These are phyloP conservation scores for Vaucheria bursata DNA, from an alignment of 352 stramenopile genomes.

Conservation along the genomic window DNA sequence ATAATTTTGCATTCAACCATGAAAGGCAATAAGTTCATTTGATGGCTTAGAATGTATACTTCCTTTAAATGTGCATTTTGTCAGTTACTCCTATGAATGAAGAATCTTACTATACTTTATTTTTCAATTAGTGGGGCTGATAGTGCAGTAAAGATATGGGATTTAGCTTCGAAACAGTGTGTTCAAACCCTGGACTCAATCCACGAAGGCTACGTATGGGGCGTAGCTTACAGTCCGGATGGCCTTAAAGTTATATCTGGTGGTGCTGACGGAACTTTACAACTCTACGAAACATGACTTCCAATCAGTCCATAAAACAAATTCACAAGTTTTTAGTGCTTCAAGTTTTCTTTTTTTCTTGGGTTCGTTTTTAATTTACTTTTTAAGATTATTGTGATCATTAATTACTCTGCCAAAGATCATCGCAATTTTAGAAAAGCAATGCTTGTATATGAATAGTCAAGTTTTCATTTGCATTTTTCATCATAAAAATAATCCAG, in stretches of 20 bases:
- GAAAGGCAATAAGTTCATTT: not conserved
- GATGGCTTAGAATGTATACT: not conserved
- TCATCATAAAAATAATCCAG: too few species aligned
- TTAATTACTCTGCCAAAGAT: too few species aligned
- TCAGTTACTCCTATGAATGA: not conserved
- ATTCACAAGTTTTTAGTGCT: too few species aligned
- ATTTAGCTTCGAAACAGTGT: conserved; percentile 70
- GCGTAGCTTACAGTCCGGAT: conserved; percentile 72
- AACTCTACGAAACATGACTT: conserved; percentile 83
- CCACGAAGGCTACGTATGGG: conserved; percentile 77
- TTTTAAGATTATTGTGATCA: too few species aligned
- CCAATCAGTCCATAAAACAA: too few species aligned
- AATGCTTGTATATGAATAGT: too few species aligned
- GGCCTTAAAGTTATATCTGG: conserved; percentile 71
- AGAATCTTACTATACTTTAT: not conserved
- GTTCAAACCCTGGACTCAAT: conserved; percentile 72
- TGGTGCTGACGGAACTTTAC: conserved; percentile 71
- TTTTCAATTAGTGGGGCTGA: conserved; percentile 49
- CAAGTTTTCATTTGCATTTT: too few species aligned
- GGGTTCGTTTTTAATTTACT: too few species aligned
- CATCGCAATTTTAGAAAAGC: too few species aligned
- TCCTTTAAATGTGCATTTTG: not conserved
- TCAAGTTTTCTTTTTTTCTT: too few species aligned
- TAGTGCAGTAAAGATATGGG: conserved; percentile 80
- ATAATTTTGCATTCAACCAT: not conserved